phyloP scores from a whole-genome alignment of 345 rosid species.

The Populus alba region DNA sequence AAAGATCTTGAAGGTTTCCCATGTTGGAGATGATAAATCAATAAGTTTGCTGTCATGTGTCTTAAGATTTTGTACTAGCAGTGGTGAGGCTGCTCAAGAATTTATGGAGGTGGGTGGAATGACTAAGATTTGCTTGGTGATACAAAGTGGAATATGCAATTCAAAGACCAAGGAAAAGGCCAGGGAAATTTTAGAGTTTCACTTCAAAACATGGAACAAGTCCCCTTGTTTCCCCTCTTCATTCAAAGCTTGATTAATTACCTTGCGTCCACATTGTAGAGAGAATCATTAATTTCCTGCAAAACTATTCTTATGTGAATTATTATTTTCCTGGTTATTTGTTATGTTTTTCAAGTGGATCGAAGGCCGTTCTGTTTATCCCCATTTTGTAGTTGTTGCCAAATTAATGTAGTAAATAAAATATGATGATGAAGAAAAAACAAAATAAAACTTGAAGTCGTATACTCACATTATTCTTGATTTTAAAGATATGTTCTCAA shows the following conservation, averaged over 20 bases:
- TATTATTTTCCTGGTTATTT: neutral
- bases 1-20: slow-evolving; percentile 73
- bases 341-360: neutral
- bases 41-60: slow-evolving; percentile 59
- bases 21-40: slow-evolving; percentile 55
- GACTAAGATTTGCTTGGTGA: slow-evolving; percentile 59
- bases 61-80: slow-evolving; percentile 51
- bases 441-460: too few species aligned
- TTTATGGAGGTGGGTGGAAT: slow-evolving; percentile 75
- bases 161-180: slow-evolving; percentile 56
- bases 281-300: neutral
- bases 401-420: too few species aligned
- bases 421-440: too few species aligned
- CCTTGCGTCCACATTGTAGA: neutral
- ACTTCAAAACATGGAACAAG: slow-evolving; percentile 62
- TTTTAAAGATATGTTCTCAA: too few species aligned
- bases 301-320: neutral
- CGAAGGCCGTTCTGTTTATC: neutral
- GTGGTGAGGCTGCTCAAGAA: slow-evolving; percentile 48
- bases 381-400: neutral
- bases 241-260: neutral
- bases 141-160: slow-evolving; percentile 53
- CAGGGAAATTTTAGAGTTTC: slow-evolving; percentile 57
- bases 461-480: too few species aligned
- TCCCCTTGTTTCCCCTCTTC: slow-evolving; percentile 43